Base-by-base conservation (phyloP, 805 yeast species). In the Alloascoidea hylecoeti region DNA sequence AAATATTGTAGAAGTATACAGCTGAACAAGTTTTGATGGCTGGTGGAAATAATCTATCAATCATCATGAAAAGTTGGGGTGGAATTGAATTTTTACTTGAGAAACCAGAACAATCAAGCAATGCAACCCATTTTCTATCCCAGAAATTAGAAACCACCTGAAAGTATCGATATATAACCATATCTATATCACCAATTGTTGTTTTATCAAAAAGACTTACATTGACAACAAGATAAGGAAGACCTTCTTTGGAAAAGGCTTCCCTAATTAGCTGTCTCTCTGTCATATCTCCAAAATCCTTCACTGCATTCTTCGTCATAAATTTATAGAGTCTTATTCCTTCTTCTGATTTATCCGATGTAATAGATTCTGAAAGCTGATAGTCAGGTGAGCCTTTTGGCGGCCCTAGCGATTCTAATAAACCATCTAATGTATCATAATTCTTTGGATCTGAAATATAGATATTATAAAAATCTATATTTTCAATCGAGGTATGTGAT, bases 101-200 rank as follows among this genome's bases (percentile, higher is more conserved):
- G 49, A 66, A 75, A 9, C 75, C 77, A 0, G 94, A 79, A 45
- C 82, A 74, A 52, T 85, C 95, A 41, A 72, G 46, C 4, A 84
- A 69, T 37, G 75, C 42, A 42, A 73, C 70, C 51, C 68, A 82
- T 40, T 72, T 73, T 19, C 71, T 65, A 15, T 76, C 74, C 88
- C 94, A 79, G 17, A 82, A 65, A 49, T 77, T 79, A 38, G 78
- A 68, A 14, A 78, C 69, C 3, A 72, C 66, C 46, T 80, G 85
- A 38, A 81, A 66, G 4, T 76, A 46, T 42, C 78, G 66, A 54
- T 70, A 84, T 16, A 72, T 57, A 17, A 78, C 56, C 3, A 71
- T 57, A 34, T 79, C 78, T 0, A 65, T 50, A 34, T 68, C 70
- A 13, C 52, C 35, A 6, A 53, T 54, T 12, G 51, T 53, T 3